Evolutionary conservation across 495 filamentous ascomycete species (phyloP), one percentile per base, ranked within the genome.

Genomic region (Rusavskia elegans): DNA sequence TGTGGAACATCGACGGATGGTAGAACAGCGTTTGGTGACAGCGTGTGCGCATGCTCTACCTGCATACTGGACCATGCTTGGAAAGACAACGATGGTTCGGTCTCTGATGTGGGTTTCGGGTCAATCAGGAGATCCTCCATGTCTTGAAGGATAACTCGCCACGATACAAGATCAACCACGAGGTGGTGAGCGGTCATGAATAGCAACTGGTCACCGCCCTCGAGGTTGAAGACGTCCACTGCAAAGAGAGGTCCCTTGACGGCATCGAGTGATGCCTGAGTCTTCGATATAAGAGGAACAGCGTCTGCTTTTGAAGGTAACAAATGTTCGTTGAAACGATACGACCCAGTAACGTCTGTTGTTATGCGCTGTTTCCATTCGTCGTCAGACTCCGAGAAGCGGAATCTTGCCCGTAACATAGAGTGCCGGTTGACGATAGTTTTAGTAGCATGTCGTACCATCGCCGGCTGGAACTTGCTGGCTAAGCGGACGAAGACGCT

Each of bases 331-430:
- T 59, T 52, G 53, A 67, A 67, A 10, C 63, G 48, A 54, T 70
- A 74, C 1, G 73, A 73, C 1, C 57, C 59, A 32, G 60, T 50
- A 14, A 71, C 59, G 25, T 72, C 65, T 6, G 50, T 36, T 0
- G 65, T 70, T 25, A 75, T 65, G 1, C 57, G 56, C 52, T 75
- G 71, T 40, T 59, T 63, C 16, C 64, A 63, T 16, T 57, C 57
- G 2, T 57, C 62, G 1, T 63, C 54, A 23, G 40, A 21, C 5
- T 53, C 59, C 14, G 59, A 48, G 9, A 65, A 62, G 16, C 58
- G 64, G 56, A 83, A 85, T 6, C 83, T 75, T n/a, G 76, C 75
- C 23, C 83, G 71, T n/a, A 89, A 71, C 84, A 87, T 87, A 5
- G 81, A 76, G 53, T 89, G 84, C 6, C 78, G 77, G 1, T 63